Percentiles rank a stretch among this genome's conserved stretches.
phyloP scores from a whole-genome alignment of 164 flowering plant genomes.

The Euptelea pleiosperma region DNA sequence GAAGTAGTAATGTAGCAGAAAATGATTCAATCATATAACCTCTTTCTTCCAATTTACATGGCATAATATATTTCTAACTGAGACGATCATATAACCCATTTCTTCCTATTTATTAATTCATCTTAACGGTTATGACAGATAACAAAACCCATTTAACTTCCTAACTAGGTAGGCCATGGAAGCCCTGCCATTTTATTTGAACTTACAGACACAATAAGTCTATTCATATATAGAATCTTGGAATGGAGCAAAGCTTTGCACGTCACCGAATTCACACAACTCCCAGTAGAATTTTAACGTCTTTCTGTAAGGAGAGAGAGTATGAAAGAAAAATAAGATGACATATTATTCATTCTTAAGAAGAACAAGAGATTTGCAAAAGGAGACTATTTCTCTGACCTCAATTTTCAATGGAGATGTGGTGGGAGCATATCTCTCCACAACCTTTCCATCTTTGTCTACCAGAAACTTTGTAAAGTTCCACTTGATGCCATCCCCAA shows the following conservation, averaged over 20 bases:
- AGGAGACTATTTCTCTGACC: conserved; percentile 31
- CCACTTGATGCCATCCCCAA: conserved; percentile 84
- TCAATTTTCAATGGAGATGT: conserved; percentile 79
- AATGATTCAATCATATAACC: too few species aligned
- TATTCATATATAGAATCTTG: not conserved
- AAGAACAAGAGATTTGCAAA: not conserved
- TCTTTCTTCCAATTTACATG: not conserved
- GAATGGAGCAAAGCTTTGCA: not conserved
- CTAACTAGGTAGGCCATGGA: conserved; percentile 1
- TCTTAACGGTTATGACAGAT: too few species aligned
- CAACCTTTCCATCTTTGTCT: conserved; percentile 77
- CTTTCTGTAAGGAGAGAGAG: conserved; percentile 46
- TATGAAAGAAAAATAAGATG: conserved; percentile 8
- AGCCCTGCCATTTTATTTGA: conserved; percentile 7
- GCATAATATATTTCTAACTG: not conserved
- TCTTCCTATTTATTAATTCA: too few species aligned
- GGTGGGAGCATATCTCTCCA: conserved; percentile 70
- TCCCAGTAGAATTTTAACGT: conserved; percentile 52
- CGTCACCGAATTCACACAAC: conserved; percentile 25
- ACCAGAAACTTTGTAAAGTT: conserved; percentile 93
- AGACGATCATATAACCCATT: too few species aligned
- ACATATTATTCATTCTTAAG: not conserved
- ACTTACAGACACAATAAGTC: conserved; percentile 1
- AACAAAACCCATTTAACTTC: not conserved
- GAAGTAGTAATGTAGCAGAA: too few species aligned